Base-by-base conservation (phyloP, 1,284 basidiomycete species). In the Leucoagaricus sp. region DNA sequence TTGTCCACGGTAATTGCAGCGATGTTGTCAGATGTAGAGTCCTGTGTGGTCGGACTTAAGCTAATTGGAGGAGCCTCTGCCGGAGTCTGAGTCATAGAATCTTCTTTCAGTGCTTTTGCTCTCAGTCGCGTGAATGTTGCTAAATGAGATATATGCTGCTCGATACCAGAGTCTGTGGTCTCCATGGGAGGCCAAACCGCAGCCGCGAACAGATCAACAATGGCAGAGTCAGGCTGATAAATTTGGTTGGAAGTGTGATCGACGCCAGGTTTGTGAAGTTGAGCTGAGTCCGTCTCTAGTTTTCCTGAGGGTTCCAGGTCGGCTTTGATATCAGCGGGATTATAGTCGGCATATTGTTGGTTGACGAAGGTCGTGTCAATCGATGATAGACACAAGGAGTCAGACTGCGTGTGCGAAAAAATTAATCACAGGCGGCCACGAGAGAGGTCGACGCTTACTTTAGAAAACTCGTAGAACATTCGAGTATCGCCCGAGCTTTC, bases 1-100 rank as follows among this genome's bases (percentile, higher is more conserved):
- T 64, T 60, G 63, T 85, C 80, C 48, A 77, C 67, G 17, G 87
- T 62, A 29, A 80, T 76, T 34, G 67, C 61, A 31, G 83, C 81
- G 25, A 71, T 61, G 28, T 57, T 40, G 8, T 59, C 58, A 28
- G 48, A 9, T 33, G 28, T 49, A 45, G 61, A 41, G 15, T 49
- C 21, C 12, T 42, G 13, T 13, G 34, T 28, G 25, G 25, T 36
- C 25, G 58, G 40, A 38, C 49, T 38, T 31, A 57, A 58, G 28
- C 25, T 50, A 15, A n/a, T n/a, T n/a, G 45, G 41, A 40, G 55
- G 46, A 52, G 36, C 19, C 48, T 57, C 44, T 34, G 63, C 57
- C 58, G 63, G 40, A 58, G 63, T 23, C 38, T 55, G 61, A 55
- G 55, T 38, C 15, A 36, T 13, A 3, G 55, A 17, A 17, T 7